Evolutionary conservation across 495 filamentous ascomycete genomes (phyloP).

Genomic region (Choiromyces venosus): DNA sequence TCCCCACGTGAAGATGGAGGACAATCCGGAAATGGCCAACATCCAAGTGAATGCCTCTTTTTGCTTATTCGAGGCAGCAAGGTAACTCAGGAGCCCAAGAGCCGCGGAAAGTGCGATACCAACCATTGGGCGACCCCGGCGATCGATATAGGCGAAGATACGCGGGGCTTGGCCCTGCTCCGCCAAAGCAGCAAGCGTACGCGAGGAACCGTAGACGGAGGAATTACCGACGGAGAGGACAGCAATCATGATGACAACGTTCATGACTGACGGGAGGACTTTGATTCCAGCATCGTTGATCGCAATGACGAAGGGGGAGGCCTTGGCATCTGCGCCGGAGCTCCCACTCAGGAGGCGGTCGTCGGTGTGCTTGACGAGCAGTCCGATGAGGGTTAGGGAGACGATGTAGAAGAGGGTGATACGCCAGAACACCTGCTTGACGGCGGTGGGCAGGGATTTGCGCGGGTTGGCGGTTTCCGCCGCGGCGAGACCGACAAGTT

Average conservation of each 20-base stretch:
- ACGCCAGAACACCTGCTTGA: slow-evolving; percentile 95
- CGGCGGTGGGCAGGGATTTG: slow-evolving; percentile 76
- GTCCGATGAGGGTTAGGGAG: slow-evolving; percentile 64
- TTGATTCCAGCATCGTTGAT: slow-evolving; percentile 73
- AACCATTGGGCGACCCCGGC: slow-evolving; percentile 70
- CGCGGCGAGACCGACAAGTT: slow-evolving; percentile 86
- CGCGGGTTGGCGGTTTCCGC: slow-evolving; percentile 83
- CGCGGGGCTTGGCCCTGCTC: slow-evolving; percentile 76
- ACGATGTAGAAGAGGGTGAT: slow-evolving; percentile 84
- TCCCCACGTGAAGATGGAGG: slow-evolving; percentile 88
- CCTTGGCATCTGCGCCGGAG: slow-evolving; percentile 57
- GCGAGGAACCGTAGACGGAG: slow-evolving; percentile 77
- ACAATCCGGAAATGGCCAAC: slow-evolving; percentile 80
- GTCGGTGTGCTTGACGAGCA: slow-evolving; percentile 68
- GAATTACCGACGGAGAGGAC: slow-evolving; percentile 85
- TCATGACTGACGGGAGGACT: slow-evolving; percentile 76
- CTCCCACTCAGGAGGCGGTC: slow-evolving; percentile 53
- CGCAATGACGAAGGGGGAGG: slow-evolving; percentile 86
- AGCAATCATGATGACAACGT: slow-evolving; percentile 80
- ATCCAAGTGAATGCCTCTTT: slow-evolving; percentile 75
- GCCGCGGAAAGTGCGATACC: slow-evolving; percentile 63
- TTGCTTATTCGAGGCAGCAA: slow-evolving; percentile 62
- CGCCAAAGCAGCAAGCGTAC: slow-evolving; percentile 78
- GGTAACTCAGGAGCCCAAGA: slow-evolving; percentile 72
- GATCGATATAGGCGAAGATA: slow-evolving; percentile 76